A percentile compares a stretch with the other conserved stretches of the same genome.
These are phyloP conservation scores for Metarhizium sp. DNA, from an alignment of 2,329 filamentous ascomycete genomes.

Conservation along the genomic window DNA sequence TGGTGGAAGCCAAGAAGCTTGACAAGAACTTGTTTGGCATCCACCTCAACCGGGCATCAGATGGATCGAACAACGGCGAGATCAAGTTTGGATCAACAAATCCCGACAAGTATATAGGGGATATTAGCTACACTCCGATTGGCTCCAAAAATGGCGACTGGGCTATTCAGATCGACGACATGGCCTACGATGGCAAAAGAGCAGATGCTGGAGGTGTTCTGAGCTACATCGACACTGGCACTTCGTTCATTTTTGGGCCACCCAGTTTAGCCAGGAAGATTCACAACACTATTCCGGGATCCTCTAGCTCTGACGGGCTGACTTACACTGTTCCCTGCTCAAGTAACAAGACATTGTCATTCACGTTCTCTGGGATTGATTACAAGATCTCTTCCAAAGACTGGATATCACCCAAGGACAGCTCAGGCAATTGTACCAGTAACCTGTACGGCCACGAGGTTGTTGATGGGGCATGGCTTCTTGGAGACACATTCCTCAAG, in stretches of 20 bases:
- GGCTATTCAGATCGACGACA: conserved; percentile 62
- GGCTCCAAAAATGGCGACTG: conserved; percentile 52
- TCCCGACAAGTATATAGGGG: conserved; percentile 54
- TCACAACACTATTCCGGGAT: conserved; percentile 58
- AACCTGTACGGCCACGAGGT: conserved; percentile 67
- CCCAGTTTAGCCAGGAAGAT: conserved; percentile 54
- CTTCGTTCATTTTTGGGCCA: conserved; percentile 69
- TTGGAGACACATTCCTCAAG: conserved; percentile 80
- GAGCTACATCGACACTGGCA: conserved; percentile 78
- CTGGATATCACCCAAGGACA: conserved; percentile 48
- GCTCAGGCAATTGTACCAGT: conserved; percentile 49
- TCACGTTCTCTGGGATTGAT: conserved; percentile 58
- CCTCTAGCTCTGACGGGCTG: conserved; percentile 44
- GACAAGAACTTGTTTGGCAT: conserved; percentile 60
- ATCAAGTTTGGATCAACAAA: conserved; percentile 69
- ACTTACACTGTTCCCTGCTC: conserved; percentile 68
- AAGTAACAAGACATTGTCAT: conserved; percentile 47
- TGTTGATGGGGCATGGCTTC: conserved; percentile 60
- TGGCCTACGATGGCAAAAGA: conserved; percentile 49
- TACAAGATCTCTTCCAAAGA: conserved; percentile 62
- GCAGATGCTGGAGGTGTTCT: conserved; percentile 44
- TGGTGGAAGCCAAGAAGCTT: conserved; percentile 48
- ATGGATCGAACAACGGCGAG: conserved; percentile 62
- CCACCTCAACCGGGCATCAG: conserved; percentile 56
- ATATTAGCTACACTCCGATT: conserved; percentile 53